A percentile compares a stretch with the other conserved stretches of the same genome.
Conservation (phyloP, 2,329 filamentous ascomycete species). For the Huntiella savannae region DNA sequence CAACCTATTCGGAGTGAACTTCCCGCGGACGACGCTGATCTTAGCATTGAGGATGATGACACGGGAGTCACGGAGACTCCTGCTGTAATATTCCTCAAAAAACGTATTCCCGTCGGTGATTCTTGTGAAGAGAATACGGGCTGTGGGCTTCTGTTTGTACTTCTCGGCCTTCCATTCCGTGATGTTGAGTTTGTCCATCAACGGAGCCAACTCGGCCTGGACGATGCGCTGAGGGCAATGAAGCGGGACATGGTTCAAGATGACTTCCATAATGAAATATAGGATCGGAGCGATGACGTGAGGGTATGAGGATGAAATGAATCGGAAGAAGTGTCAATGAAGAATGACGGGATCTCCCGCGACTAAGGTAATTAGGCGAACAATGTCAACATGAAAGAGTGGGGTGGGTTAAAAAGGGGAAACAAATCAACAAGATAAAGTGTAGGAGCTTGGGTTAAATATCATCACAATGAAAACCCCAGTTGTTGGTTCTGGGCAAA, state of each 20-base stretch:
- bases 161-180: constrained; percentile 26
- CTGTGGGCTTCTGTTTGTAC: constrained; percentile 18
- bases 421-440: too few relatives aligned
- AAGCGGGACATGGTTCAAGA: constrained; percentile 24
- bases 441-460: too few relatives aligned
- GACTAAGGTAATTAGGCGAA: too few relatives aligned
- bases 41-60: constrained; percentile 17
- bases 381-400: too few relatives aligned
- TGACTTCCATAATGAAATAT: constrained; percentile 25
- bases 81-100: constrained; percentile 15
- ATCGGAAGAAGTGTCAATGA: too few relatives aligned
- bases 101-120: constrained; percentile 24
- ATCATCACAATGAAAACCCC: too few relatives aligned
- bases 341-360: too few relatives aligned
- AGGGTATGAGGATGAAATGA: not conserved
- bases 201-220: constrained; percentile 20
- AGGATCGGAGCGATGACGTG: not conserved
- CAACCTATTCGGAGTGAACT: constrained; percentile 15
- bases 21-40: constrained; percentile 19
- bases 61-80: constrained; percentile 14
- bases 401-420: too few relatives aligned
- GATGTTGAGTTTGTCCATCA: constrained; percentile 24
- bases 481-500: too few relatives aligned
- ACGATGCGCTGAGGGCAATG: constrained; percentile 22
- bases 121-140: constrained; percentile 25